Conservation (phyloP, 75 land plant genomes). For the Chamaecyparis obtusa region DNA sequence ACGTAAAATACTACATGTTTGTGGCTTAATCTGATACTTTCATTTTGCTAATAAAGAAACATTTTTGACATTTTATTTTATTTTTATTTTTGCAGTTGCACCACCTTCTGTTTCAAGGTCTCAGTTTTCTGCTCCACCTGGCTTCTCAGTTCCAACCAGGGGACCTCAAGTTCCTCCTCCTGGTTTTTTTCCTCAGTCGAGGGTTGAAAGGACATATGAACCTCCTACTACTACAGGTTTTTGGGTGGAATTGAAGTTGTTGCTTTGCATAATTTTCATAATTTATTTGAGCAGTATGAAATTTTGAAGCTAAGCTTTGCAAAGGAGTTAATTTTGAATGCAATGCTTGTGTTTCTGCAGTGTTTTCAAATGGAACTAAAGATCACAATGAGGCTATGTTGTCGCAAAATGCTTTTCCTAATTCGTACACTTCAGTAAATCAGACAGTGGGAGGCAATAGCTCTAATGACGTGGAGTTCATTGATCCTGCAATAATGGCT, state of each 20-base stretch:
- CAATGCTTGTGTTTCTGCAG: conserved; percentile 3
- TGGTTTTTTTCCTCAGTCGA: conserved; percentile 55
- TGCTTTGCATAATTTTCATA: not conserved
- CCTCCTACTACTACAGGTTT: conserved; percentile 21
- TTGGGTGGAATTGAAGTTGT: not conserved
- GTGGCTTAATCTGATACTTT: not conserved
- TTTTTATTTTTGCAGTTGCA: not conserved
- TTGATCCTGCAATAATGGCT: conserved; percentile 63
- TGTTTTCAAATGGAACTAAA: not conserved
- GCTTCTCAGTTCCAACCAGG: conserved; percentile 52
- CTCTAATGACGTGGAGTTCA: conserved; percentile 39
- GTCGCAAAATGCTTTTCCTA: not conserved
- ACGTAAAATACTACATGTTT: not conserved
- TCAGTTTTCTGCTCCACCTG: conserved; percentile 63
- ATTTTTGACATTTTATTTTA: not conserved
- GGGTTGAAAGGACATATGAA: conserved; percentile 30
- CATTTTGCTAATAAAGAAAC: not conserved
- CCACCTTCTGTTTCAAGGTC: conserved; percentile 26
- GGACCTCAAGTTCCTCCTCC: conserved; percentile 51
- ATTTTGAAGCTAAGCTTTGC: not conserved
- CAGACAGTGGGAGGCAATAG: not conserved
- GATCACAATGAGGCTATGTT: not conserved
- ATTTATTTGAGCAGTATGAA: not conserved
- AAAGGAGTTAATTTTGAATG: not conserved
- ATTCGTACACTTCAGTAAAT: not conserved